phyloP scores from a whole-genome alignment of 495 filamentous ascomycete species.

The Hypoxylon rickii region DNA sequence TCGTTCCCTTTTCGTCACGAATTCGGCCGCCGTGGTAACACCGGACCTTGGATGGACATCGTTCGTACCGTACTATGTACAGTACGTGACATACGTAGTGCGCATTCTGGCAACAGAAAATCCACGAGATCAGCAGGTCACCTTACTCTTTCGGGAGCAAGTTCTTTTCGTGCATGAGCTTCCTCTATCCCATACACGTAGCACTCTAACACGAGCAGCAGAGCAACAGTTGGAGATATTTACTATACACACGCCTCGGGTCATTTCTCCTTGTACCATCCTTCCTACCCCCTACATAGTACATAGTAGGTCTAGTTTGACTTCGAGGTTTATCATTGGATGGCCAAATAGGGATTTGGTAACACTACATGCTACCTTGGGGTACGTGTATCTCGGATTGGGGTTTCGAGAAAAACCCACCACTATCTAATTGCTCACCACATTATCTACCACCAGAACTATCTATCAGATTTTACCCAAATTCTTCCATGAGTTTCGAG shows the following conservation, averaged over 20 bases:
- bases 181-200: neutral
- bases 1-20: slow-evolving; percentile 2
- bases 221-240: slow-evolving; percentile 25
- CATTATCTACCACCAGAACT: slow-evolving; percentile 13
- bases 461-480: slow-evolving; percentile 18
- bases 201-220: too few relatives aligned
- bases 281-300: too few relatives aligned
- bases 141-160: slow-evolving; percentile 28
- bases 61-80: too few relatives aligned
- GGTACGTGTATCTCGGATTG: slow-evolving; percentile 17
- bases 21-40: slow-evolving; percentile 16
- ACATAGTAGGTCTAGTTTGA: too few relatives aligned
- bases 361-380: neutral
- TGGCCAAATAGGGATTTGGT: neutral
- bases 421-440: slow-evolving; percentile 4
- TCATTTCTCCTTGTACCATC: slow-evolving; percentile 6
- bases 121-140: slow-evolving; percentile 31
- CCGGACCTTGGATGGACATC: neutral
- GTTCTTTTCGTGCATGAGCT: slow-evolving; percentile 27
- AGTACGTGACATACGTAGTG: too few relatives aligned
- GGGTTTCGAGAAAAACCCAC: slow-evolving; percentile 9
- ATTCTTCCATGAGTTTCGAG: slow-evolving; percentile 26
- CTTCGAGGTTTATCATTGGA: slow-evolving; percentile 27
- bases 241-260: slow-evolving; percentile 20
- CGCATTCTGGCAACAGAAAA: too few relatives aligned